Percentiles rank a stretch among this genome's conserved stretches.
These are phyloP conservation scores for Macrolepiota albuminosa DNA, from an alignment of 768 basidiomycete genomes.

Conservation along the genomic window DNA sequence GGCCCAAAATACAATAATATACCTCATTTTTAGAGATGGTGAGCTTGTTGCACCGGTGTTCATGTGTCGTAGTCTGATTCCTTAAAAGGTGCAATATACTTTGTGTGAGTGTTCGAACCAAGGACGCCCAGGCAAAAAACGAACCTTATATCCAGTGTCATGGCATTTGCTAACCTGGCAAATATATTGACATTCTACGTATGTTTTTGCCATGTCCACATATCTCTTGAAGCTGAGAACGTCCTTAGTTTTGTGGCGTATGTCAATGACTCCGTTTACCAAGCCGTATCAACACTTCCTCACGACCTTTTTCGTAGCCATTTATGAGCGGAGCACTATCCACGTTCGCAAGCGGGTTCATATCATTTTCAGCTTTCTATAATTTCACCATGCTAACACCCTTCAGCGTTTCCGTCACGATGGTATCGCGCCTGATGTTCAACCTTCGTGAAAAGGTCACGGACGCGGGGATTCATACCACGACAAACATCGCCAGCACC, in stretches of 20 bases:
- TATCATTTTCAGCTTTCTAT: not conserved
- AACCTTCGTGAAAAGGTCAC: constrained; percentile 42
- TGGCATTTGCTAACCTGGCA: constrained; percentile 26
- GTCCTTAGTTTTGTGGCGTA: not conserved
- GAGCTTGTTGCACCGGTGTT: constrained; percentile 6
- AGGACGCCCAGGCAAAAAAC: not conserved
- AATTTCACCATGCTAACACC: not conserved
- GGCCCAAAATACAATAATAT: constrained; percentile 27
- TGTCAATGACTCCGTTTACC: not conserved
- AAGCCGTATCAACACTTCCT: not conserved
- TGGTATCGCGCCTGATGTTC: constrained; percentile 32
- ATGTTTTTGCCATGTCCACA: not conserved
- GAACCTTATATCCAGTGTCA: constrained; percentile 30
- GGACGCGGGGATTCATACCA: constrained; percentile 23
- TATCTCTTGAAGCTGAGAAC: not conserved
- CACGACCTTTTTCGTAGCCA: not conserved
- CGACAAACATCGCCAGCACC: constrained; percentile 13
- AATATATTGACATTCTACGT: constrained; percentile 1
- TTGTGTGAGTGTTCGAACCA: constrained; percentile 34
- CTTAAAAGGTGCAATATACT: constrained; percentile 47
- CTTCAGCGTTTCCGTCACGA: not conserved
- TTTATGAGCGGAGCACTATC: not conserved
- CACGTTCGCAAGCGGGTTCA: not conserved
- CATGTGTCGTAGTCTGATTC: not conserved
- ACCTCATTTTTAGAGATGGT: constrained; percentile 49